Evolutionary conservation across 768 basidiomycete species (phyloP).

Genomic region (Russula ochroleuca): DNA sequence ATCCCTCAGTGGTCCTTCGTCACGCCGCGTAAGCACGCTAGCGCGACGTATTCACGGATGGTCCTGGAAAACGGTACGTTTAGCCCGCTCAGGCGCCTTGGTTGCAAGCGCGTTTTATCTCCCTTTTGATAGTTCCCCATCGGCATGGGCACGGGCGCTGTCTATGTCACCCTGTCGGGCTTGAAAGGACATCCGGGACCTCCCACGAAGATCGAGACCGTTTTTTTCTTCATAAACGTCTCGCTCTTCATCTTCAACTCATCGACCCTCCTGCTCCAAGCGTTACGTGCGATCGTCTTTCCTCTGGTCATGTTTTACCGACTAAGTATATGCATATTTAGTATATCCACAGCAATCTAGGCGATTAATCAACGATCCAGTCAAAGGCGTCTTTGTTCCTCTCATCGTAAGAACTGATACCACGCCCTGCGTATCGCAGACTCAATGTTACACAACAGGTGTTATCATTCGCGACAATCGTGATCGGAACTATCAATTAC

Average conservation of each 20-base stretch:
- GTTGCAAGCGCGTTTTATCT: conserved; percentile 12
- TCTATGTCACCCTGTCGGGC: conserved; percentile 46
- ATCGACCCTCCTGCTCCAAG: conserved; percentile 41
- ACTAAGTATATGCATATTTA: conserved; percentile 21
- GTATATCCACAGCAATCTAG: conserved; percentile 45
- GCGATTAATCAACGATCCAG: conserved; percentile 43
- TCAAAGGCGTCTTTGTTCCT: conserved; percentile 44
- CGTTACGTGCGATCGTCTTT: conserved; percentile 36
- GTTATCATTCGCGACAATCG: conserved; percentile 46
- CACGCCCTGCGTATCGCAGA: neutral
- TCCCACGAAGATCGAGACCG: conserved; percentile 39
- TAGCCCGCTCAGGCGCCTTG: neutral
- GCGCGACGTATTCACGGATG: conserved; percentile 48
- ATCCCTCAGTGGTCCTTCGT: neutral
- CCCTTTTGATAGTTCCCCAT: conserved; percentile 41
- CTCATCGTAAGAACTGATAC: conserved; percentile 32
- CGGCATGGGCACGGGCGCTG: conserved; percentile 49
- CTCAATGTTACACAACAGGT: conserved; percentile 33
- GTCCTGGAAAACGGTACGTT: conserved; percentile 48
- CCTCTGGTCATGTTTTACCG: neutral
- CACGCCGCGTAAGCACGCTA: conserved; percentile 33
- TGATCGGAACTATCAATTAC: conserved; percentile 48
- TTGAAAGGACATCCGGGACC: conserved; percentile 36
- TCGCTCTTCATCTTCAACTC: conserved; percentile 43
- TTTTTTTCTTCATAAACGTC: conserved; percentile 48